A percentile compares a stretch with the other conserved stretches of the same genome.
Evolutionary conservation across 805 yeast species (phyloP).

Genomic region (Starmerella davenportii): DNA sequence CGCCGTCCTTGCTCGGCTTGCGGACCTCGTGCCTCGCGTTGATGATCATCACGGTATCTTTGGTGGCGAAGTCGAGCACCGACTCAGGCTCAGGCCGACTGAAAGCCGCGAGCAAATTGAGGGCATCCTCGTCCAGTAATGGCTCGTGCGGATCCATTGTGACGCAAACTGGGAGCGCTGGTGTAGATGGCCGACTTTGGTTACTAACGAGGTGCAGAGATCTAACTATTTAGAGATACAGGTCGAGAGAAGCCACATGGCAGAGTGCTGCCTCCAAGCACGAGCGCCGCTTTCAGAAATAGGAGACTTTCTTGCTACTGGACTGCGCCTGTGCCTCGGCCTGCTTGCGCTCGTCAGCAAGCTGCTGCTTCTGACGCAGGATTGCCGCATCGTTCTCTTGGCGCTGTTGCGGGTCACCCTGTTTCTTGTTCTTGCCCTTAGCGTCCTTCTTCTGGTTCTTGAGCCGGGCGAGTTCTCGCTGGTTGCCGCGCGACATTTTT

Average conservation of each 20-base stretch:
- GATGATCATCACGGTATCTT: too few relatives aligned
- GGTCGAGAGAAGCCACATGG: too few relatives aligned
- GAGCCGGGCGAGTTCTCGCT: slow-evolving; percentile 82
- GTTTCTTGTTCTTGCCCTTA: slow-evolving; percentile 47
- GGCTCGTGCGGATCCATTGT: background rate
- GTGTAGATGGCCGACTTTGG: too few relatives aligned
- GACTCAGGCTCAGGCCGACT: too few relatives aligned
- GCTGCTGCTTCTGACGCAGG: slow-evolving; percentile 74
- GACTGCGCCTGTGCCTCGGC: slow-evolving; percentile 8
- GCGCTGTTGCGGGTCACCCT: slow-evolving; percentile 73
- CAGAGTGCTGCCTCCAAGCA: too few relatives aligned
- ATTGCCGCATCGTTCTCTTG: slow-evolving; percentile 81
- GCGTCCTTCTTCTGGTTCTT: slow-evolving; percentile 70
- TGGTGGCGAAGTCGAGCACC: too few relatives aligned
- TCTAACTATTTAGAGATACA: too few relatives aligned
- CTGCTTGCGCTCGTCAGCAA: slow-evolving; percentile 32
- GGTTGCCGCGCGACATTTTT: slow-evolving; percentile 98
- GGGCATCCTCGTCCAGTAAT: background rate
- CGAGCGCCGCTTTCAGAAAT: slow-evolving; percentile 5
- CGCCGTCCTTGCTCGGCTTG: too few relatives aligned
- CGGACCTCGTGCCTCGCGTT: too few relatives aligned
- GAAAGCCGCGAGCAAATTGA: background rate
- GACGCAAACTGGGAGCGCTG: too few relatives aligned
- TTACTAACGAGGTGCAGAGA: too few relatives aligned
- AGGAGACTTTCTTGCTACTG: slow-evolving; percentile 3